Base-by-base conservation (phyloP, 2,329 filamentous ascomycete species). In the Diaporthe sp. region DNA sequence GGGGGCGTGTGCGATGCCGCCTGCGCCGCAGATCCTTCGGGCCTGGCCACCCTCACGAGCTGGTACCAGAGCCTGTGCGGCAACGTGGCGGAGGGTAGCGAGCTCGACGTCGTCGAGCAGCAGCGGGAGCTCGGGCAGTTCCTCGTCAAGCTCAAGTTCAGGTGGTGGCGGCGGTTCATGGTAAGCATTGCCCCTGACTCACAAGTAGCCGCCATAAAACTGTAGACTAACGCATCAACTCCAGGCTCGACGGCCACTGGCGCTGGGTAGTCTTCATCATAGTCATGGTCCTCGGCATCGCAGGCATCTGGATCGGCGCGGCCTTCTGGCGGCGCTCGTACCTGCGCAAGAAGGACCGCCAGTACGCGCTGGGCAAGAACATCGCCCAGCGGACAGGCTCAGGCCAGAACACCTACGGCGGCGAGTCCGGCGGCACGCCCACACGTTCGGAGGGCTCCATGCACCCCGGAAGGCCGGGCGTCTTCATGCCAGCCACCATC, bases 191-290 rank as follows among this genome's bases (percentile, higher is more conserved):
- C 78, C 47, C 8, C 15, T 5, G 19, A 25, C 9, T 51, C 50
- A 42, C 44, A 19, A 25, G 12, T 4, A 50, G 12, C 15, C 22
- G 22, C 19, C 3, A 3, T 50, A 66, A 35, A 63, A 12, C 35
- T 56, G 74, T 72, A 22, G 2, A 59, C 59, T 42, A 78, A 63
- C 70, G 1, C 27, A 58, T 12, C 44, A 39, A 22, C 44, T 5
- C 30, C 75, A 94, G 93, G 93, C 84, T 94, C 66, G 87, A 88
- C 10, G 88, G 86, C 37, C 94, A 96, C 82, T 94, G 90, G 86
- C 88, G 92, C 85, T 97, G 94, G 94, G 90, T 97, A 59, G 88
- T 96, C 76, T 94, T 97, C 88, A 87, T 97, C 70, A 92, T 95
- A 77, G 85, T 96, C 76, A 87, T 97, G 37, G 88, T 92, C 56